phyloP scores from a whole-genome alignment of 177 flowering plant genomes.

The Vitis hybrid region DNA sequence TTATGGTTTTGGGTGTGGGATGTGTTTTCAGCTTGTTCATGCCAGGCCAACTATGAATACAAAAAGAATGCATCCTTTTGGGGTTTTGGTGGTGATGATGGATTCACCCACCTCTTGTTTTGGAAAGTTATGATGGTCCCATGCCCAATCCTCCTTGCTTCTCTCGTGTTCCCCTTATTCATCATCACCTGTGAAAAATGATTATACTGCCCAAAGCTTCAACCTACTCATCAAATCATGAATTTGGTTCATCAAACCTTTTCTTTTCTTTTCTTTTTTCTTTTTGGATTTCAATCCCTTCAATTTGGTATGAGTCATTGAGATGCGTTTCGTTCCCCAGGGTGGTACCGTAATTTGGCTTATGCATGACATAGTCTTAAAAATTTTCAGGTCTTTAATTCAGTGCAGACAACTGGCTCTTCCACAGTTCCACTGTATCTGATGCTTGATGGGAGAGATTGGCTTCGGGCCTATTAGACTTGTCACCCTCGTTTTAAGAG shows the following conservation, averaged over 20 bases:
- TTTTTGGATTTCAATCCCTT: not conserved
- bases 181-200: constrained; percentile 8
- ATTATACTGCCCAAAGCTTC: not conserved
- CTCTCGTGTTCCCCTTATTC: not conserved
- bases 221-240: not conserved
- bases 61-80: not conserved
- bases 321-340: no score
- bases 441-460: no score
- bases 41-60: constrained; percentile 13
- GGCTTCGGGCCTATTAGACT: no score
- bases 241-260: not conserved
- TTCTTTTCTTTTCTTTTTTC: no score
- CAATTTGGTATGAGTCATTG: not conserved
- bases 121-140: constrained; percentile 2
- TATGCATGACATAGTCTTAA: no score
- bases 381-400: no score
- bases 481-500: no score
- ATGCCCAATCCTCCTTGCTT: not conserved
- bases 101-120: constrained; percentile 12
- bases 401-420: no score
- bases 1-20: not conserved
- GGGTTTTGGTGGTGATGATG: constrained; percentile 14
- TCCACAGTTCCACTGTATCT: no score
- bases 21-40: not conserved
- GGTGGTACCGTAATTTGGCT: no score